phyloP scores from a whole-genome alignment of 129 eudicot genomes.

The Chrysanthemum makinoi region DNA sequence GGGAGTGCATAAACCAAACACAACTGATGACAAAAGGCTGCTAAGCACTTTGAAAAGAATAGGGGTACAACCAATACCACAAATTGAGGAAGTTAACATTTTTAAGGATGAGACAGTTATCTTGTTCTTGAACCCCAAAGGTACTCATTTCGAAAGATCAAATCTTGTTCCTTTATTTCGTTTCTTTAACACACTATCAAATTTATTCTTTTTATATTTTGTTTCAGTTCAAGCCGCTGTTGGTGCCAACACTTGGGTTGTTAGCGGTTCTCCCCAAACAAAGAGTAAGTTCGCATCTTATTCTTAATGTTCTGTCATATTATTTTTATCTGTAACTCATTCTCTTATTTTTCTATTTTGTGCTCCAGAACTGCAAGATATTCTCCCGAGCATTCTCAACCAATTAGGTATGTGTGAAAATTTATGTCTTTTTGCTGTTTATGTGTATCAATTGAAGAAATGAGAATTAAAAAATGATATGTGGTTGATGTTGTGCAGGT shows the following conservation, averaged over 20 bases:
- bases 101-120: constrained; percentile 78
- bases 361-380: constrained; percentile 63
- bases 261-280: constrained; percentile 81
- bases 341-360: neutral
- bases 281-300: constrained; percentile 49
- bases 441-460: neutral
- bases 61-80: constrained; percentile 70
- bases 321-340: neutral
- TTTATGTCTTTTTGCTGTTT: neutral
- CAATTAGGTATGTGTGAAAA: constrained; percentile 64
- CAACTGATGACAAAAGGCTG: constrained; percentile 84
- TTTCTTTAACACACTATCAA: neutral
- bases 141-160: constrained; percentile 20
- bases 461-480: neutral
- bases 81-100: constrained; percentile 84
- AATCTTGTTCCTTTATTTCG: neutral
- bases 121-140: constrained; percentile 86
- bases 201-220: neutral
- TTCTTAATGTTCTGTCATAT: neutral
- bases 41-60: constrained; percentile 83
- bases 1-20: constrained; percentile 88
- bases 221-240: constrained; percentile 89
- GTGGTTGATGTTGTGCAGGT: constrained; percentile 43
- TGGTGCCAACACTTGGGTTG: constrained; percentile 95
- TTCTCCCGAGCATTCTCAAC: constrained; percentile 65